Conservation (phyloP, 2,329 filamentous ascomycete genomes). For the Dendrostoma leiphaemia region DNA sequence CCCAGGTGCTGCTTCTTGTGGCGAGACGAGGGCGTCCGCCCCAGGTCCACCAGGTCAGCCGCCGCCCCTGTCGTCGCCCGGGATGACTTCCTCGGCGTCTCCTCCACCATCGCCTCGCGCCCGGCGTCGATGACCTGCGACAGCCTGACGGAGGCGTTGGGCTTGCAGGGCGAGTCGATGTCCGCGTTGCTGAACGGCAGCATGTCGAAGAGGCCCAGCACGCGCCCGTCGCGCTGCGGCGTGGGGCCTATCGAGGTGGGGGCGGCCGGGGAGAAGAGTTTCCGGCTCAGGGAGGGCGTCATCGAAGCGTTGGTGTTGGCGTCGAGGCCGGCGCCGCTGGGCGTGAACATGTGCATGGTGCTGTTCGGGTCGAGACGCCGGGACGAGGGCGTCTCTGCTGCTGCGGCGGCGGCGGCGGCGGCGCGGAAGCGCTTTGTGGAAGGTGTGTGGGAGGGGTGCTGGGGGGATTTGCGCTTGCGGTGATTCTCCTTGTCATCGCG, state of each 20-base stretch:
- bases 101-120: constrained; percentile 33
- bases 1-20: constrained; percentile 51
- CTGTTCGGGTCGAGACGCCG: constrained; percentile 17
- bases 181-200: constrained; percentile 50
- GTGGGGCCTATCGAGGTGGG: constrained; percentile 71
- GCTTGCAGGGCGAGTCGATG: constrained; percentile 45
- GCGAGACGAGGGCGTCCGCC: constrained; percentile 51
- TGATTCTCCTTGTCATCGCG: constrained; percentile 28
- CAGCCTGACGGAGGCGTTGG: constrained; percentile 32
- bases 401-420: too few relatives aligned
- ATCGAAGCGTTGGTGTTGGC: constrained; percentile 23
- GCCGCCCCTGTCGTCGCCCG: neutral
- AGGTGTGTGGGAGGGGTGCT: constrained; percentile 42
- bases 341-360: constrained; percentile 22
- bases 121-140: constrained; percentile 6
- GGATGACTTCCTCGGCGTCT: constrained; percentile 51
- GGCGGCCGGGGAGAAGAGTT: constrained; percentile 57
- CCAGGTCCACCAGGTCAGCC: constrained; percentile 28
- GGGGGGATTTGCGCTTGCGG: constrained; percentile 40
- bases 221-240: constrained; percentile 74
- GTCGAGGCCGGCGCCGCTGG: constrained; percentile 26
- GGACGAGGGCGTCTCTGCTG: constrained; percentile 40
- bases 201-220: constrained; percentile 75
- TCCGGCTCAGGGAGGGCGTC: constrained; percentile 56
- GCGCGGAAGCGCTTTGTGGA: constrained; percentile 48